A percentile compares a stretch with the other conserved stretches of the same genome.
phyloP scores from a whole-genome alignment of 2,329 filamentous ascomycete species.

The Fusarium sp. region DNA sequence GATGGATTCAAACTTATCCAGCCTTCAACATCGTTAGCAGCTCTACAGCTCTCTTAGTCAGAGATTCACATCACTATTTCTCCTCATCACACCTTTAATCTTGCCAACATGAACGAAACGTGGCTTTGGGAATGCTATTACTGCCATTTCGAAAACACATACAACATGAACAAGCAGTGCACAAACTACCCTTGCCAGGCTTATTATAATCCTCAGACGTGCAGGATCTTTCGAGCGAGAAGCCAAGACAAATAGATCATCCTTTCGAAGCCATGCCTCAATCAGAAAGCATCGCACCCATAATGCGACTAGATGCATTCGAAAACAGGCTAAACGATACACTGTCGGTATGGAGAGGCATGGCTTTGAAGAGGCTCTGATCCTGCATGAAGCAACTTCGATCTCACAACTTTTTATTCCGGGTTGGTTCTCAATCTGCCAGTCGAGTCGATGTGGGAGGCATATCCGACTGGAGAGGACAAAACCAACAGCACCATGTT shows the following conservation, averaged over 20 bases:
- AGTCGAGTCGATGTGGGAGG: not conserved
- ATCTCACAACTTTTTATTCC: not conserved
- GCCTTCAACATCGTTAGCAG: not conserved
- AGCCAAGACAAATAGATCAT: not conserved
- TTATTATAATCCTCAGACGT: not conserved
- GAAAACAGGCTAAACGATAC: not conserved
- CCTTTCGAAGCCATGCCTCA: not conserved
- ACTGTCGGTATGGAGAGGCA: not conserved
- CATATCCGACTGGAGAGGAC: not conserved
- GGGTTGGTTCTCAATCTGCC: not conserved
- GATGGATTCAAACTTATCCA: not conserved
- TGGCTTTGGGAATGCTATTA: not conserved
- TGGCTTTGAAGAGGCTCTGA: not conserved
- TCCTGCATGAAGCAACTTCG: not conserved
- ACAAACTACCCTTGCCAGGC: not conserved
- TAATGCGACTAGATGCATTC: not conserved
- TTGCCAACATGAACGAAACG: not conserved
- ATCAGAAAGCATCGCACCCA: not conserved
- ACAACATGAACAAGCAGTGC: not conserved
- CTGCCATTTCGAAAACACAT: not conserved
- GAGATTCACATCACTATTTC: not conserved
- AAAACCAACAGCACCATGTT: not conserved
- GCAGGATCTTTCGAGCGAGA: not conserved
- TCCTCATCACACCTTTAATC: not conserved
- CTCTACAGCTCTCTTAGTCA: not conserved